Conservation (phyloP, 2,329 filamentous ascomycete genomes). For the Penicillium vulpinum region DNA sequence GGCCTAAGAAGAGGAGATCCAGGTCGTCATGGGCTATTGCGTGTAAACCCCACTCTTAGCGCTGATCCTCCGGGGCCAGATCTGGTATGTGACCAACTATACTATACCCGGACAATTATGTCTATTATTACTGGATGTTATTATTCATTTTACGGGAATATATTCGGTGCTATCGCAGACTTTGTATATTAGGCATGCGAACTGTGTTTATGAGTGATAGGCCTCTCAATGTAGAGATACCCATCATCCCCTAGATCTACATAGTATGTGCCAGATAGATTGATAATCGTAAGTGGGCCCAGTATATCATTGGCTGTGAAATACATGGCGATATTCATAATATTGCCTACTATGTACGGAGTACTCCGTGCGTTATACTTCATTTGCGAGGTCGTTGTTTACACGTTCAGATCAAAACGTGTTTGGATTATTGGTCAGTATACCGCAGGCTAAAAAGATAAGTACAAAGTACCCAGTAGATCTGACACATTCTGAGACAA, state of each 20-base stretch:
- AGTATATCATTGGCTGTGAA: background rate
- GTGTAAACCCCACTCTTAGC: conserved; percentile 6
- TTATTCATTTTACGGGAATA: background rate
- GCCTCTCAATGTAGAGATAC: background rate
- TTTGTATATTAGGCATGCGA: background rate
- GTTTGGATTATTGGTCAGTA: background rate
- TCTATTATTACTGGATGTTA: background rate
- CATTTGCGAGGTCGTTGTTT: background rate
- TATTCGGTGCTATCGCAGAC: background rate
- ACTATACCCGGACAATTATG: background rate
- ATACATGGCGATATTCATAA: background rate
- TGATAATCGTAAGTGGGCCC: conserved; percentile 3
- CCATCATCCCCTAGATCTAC: background rate
- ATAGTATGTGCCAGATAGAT: background rate
- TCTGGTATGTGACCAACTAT: background rate
- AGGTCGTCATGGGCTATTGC: background rate
- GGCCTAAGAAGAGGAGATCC: background rate
- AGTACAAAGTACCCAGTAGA: too few relatives aligned
- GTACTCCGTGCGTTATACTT: background rate
- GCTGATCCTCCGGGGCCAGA: background rate
- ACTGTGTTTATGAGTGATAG: too few relatives aligned
- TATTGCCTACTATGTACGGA: too few relatives aligned
- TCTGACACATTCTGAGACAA: background rate
- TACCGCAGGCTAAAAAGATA: background rate
- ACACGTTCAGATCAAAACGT: background rate